Percentiles rank a stretch among this genome's conserved stretches.
phyloP scores from a whole-genome alignment of 140 eudicot species.

The Cichorium intybus region DNA sequence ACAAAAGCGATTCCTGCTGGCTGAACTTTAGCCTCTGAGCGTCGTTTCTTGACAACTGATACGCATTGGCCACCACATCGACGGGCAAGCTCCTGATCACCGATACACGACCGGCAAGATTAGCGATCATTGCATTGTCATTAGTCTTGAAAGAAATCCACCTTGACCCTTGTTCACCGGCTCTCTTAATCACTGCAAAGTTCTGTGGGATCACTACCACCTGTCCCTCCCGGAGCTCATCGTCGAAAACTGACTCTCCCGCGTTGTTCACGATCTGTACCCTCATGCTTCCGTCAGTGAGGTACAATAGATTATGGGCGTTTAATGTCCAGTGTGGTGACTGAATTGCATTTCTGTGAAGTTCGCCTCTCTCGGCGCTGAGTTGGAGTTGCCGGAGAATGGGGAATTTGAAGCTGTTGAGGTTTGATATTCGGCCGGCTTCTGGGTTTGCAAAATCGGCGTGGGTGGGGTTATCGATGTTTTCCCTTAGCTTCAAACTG shows the following conservation, averaged over 20 bases:
- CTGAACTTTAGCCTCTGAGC: slow-evolving; percentile 53
- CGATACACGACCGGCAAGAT: slow-evolving; percentile 66
- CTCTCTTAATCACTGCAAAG: slow-evolving; percentile 53
- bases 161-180: slow-evolving; percentile 53
- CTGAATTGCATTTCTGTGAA: slow-evolving; percentile 50
- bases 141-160: slow-evolving; percentile 72
- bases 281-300: slow-evolving; percentile 46
- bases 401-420: slow-evolving; percentile 70
- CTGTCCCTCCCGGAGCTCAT: slow-evolving; percentile 47
- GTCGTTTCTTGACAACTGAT: slow-evolving; percentile 43
- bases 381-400: slow-evolving; percentile 48
- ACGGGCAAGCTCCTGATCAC: slow-evolving; percentile 54
- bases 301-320: slow-evolving; percentile 59
- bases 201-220: slow-evolving; percentile 65
- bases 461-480: slow-evolving; percentile 51
- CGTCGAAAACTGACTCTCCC: slow-evolving; percentile 59
- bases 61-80: slow-evolving; percentile 49
- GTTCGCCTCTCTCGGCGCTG: slow-evolving; percentile 58
- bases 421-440: slow-evolving; percentile 57
- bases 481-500: slow-evolving; percentile 41
- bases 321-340: slow-evolving; percentile 66
- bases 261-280: slow-evolving; percentile 59
- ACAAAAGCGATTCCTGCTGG: slow-evolving; percentile 41
- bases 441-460: slow-evolving; percentile 68
- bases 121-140: slow-evolving; percentile 54